Conservation (phyloP, 2,329 filamentous ascomycete genomes). For the Colletotrichum sp. region DNA sequence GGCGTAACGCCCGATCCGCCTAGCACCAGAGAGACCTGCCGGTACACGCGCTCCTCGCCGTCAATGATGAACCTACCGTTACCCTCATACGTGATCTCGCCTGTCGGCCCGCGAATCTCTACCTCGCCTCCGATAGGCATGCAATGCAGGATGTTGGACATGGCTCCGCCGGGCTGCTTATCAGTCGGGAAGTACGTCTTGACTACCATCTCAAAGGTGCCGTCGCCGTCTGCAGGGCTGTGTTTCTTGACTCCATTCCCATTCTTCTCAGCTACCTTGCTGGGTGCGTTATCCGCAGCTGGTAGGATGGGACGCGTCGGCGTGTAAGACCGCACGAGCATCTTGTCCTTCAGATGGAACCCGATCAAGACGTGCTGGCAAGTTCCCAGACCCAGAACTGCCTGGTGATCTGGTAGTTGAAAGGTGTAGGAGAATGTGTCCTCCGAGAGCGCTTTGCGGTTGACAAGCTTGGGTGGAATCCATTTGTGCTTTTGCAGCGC, state of each 20-base stretch:
- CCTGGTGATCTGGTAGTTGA: slow-evolving; percentile 39
- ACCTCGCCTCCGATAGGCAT: slow-evolving; percentile 52
- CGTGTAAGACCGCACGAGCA: slow-evolving; percentile 56
- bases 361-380: slow-evolving; percentile 59
- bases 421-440: slow-evolving; percentile 54
- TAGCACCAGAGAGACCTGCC: slow-evolving; percentile 50
- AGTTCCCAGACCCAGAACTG: slow-evolving; percentile 51
- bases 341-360: slow-evolving; percentile 55
- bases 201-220: slow-evolving; percentile 52
- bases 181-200: slow-evolving; percentile 56
- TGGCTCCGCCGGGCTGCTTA: slow-evolving; percentile 55
- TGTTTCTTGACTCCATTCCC: not conserved
- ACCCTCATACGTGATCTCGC: slow-evolving; percentile 54
- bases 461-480: slow-evolving; percentile 46
- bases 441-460: slow-evolving; percentile 41
- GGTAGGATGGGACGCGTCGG: slow-evolving; percentile 49
- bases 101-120: slow-evolving; percentile 56
- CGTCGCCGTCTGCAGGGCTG: slow-evolving; percentile 34
- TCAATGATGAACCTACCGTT: slow-evolving; percentile 50
- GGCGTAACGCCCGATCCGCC: slow-evolving; percentile 57
- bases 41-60: slow-evolving; percentile 42
- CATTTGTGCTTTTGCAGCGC: slow-evolving; percentile 49
- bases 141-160: slow-evolving; percentile 57
- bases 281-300: not conserved
- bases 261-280: not conserved